Percentiles rank a stretch among this genome's conserved stretches.
Evolutionary conservation across 192 early-diverging fungal species (phyloP).

Genomic region (Coemansia sp.): DNA sequence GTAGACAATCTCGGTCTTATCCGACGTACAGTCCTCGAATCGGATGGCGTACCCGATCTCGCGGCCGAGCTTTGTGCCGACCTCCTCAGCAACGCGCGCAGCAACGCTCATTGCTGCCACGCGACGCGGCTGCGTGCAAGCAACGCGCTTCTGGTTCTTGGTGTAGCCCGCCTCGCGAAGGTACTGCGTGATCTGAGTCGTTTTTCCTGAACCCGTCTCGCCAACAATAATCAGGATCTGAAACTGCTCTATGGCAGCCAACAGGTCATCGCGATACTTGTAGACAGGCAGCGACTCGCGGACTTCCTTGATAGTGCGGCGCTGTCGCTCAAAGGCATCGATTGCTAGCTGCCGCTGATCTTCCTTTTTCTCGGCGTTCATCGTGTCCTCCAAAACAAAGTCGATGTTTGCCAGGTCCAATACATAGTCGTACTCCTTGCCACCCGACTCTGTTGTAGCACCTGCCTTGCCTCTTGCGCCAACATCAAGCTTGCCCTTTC

Average conservation of each 20-base stretch:
- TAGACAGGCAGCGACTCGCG: constrained; percentile 87
- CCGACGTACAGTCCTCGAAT: constrained; percentile 96
- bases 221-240: constrained; percentile 95
- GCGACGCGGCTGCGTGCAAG: constrained; percentile 97
- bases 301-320: constrained; percentile 51
- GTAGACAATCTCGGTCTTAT: constrained; percentile 94
- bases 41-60: constrained; percentile 97
- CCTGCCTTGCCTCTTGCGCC: constrained; percentile 57
- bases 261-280: constrained; percentile 75
- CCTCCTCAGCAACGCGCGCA: constrained; percentile 95
- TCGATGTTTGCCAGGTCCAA: constrained; percentile 91
- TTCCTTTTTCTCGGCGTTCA: constrained; percentile 58
- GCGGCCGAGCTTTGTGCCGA: constrained; percentile 87
- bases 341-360: constrained; percentile 59
- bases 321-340: constrained; percentile 69
- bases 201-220: constrained; percentile 98
- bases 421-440: constrained; percentile 85
- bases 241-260: constrained; percentile 79
- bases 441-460: constrained; percentile 45
- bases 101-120: constrained; percentile 99
- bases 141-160: constrained; percentile 80
- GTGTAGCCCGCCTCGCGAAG: constrained; percentile 94
- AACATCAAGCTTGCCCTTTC: constrained; percentile 57
- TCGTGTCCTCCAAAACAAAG: constrained; percentile 77
- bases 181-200: constrained; percentile 98